These are phyloP conservation scores for Leccinum disarticulatum DNA, from an alignment of 768 basidiomycete genomes.

Conservation along the genomic window DNA sequence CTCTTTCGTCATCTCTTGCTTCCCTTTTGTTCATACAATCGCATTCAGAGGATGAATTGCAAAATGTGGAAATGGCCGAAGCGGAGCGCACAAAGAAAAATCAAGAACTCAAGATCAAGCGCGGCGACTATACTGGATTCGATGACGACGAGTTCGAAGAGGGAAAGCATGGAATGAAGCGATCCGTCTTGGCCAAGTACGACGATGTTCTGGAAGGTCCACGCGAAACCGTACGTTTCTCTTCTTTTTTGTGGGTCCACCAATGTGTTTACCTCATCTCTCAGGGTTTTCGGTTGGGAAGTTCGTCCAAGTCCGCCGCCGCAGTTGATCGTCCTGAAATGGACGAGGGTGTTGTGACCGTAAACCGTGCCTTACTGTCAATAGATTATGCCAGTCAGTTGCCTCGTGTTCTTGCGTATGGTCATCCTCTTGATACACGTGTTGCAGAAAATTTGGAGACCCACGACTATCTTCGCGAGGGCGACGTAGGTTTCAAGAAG, in stretches of 20 bases:
- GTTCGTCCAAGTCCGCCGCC: constrained; percentile 41
- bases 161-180: constrained; percentile 76
- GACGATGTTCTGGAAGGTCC: constrained; percentile 80
- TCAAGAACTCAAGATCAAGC: constrained; percentile 84
- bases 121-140: constrained; percentile 89
- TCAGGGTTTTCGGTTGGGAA: constrained; percentile 88
- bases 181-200: constrained; percentile 86
- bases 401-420: neutral
- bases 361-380: constrained; percentile 78
- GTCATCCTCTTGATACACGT: constrained; percentile 17
- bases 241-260: constrained; percentile 4
- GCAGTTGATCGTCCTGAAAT: constrained; percentile 41
- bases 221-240: constrained; percentile 57
- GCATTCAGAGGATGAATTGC: constrained; percentile 88
- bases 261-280: constrained; percentile 1
- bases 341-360: constrained; percentile 52
- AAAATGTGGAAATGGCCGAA: constrained; percentile 94
- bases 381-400: constrained; percentile 89
- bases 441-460: constrained; percentile 76
- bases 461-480: constrained; percentile 88
- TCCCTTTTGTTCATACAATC: neutral
- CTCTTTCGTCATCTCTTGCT: neutral
- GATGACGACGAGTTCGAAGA: constrained; percentile 93
- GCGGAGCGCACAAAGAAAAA: constrained; percentile 79
- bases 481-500: constrained; percentile 94